These are phyloP conservation scores for Purpureocillium takamizusanense DNA, from an alignment of 2,329 filamentous ascomycete species.

Conservation along the genomic window DNA sequence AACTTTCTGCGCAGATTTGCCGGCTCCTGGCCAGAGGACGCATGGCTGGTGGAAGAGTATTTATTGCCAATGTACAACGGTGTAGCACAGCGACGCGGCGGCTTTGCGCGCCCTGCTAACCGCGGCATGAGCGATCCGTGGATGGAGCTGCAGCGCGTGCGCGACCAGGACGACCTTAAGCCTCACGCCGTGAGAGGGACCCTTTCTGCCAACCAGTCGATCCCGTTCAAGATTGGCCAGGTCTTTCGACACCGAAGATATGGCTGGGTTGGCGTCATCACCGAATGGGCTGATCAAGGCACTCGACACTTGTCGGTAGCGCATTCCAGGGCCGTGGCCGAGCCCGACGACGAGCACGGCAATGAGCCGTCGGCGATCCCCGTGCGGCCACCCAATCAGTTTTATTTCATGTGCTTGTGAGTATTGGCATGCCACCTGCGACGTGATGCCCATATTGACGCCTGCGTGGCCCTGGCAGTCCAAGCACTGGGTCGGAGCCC, in stretches of 20 bases:
- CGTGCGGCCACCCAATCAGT: constrained; percentile 29
- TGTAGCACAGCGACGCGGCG: constrained; percentile 22
- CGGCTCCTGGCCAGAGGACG: constrained; percentile 49
- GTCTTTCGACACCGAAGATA: constrained; percentile 79
- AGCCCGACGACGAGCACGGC: constrained; percentile 15
- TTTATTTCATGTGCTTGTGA: constrained; percentile 76
- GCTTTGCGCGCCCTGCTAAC: constrained; percentile 16
- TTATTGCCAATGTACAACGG: constrained; percentile 50
- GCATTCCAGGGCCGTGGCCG: constrained; percentile 15
- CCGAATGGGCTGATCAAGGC: constrained; percentile 66
- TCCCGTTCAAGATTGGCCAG: constrained; percentile 62
- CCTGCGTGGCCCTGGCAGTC: constrained; percentile 10
- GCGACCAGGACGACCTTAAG: constrained; percentile 32
- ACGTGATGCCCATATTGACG: background rate
- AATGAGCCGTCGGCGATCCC: constrained; percentile 5
- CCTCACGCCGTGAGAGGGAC: constrained; percentile 25
- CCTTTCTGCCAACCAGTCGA: constrained; percentile 11
- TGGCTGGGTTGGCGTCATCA: constrained; percentile 70
- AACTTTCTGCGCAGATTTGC: constrained; percentile 45
- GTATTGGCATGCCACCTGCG: constrained; percentile 27
- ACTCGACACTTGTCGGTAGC: constrained; percentile 16
- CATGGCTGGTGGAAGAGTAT: constrained; percentile 60
- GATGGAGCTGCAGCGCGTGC: constrained; percentile 23
- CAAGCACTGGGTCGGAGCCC: constrained; percentile 22
- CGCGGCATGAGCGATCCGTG: constrained; percentile 18